phyloP scores from a whole-genome alignment of 2,329 filamentous ascomycete species.

The Scleromitrula shiraiana region DNA sequence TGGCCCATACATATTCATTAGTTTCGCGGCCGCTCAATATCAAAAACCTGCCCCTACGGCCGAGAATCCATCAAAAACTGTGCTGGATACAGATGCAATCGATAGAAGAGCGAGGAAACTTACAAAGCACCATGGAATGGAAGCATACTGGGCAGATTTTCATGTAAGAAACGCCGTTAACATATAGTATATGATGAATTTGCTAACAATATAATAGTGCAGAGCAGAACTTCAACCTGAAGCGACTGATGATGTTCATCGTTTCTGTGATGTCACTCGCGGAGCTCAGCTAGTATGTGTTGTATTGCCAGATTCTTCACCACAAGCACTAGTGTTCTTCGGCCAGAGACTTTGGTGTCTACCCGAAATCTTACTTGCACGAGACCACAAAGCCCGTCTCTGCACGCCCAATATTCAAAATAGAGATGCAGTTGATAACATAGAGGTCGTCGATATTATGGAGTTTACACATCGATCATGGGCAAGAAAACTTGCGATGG shows the following conservation, averaged over 20 bases:
- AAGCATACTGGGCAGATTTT: conserved; percentile 11
- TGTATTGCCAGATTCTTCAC: conserved; percentile 1
- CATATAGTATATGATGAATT: neutral
- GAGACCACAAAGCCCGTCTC: conserved; percentile 7
- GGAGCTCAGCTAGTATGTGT: conserved; percentile 9
- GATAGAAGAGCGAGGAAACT: conserved; percentile 6
- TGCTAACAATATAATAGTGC: neutral
- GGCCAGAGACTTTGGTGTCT: conserved; percentile 9
- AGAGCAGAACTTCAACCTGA: conserved; percentile 8
- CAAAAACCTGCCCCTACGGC: neutral
- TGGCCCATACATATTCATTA: conserved; percentile 9
- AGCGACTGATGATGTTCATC: conserved; percentile 10
- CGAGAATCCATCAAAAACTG: neutral
- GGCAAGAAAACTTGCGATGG: neutral
- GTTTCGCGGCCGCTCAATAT: conserved; percentile 11
- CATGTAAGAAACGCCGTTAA: neutral
- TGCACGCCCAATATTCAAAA: conserved; percentile 1
- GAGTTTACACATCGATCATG: conserved; percentile 11
- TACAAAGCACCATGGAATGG: conserved; percentile 1
- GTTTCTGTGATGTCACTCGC: conserved; percentile 10
- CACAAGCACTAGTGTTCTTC: conserved; percentile 6
- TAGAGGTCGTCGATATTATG: conserved; percentile 10
- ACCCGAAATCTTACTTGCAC: conserved; percentile 9
- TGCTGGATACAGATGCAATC: conserved; percentile 1
- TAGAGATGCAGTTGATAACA: neutral